Evolutionary conservation across 495 filamentous ascomycete genomes (phyloP), one percentile per base, ranked within the genome.

Genomic region (Neurospora sp.): DNA sequence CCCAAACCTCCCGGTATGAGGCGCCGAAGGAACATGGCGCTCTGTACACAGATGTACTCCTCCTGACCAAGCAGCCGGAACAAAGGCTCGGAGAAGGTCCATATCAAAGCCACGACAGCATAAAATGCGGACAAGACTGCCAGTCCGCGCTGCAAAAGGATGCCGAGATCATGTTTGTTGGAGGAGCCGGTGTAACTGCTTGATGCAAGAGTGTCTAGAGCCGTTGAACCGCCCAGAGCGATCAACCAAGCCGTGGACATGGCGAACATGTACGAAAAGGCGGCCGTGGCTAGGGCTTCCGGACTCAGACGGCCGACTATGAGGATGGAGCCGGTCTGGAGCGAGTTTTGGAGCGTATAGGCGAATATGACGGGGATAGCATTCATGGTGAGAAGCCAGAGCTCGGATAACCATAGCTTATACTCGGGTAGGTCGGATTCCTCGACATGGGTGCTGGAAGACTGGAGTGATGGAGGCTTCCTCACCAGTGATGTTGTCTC

Each of bases 231-330:
- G n/a, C 94, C 94, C 4, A 98, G 85, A 0, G 90, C 94, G 76
- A 98, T 92, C 70, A 98, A 85, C 94, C 94, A 97, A 1, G 87
- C 94, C 1, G 93, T 95, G 12, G 92, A 89, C 91, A 94, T 92
- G 48, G 94, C 94, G 74, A 97, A 98, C 94, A 97, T 85, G 82
- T 95, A 93, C 0, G 91, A 91, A 81, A 97, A 97, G 9, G 94
- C 94, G 7, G 92, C 91, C 0, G 92, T 92, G 2, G 94, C 91
- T 9, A 98, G 84, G 22, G 93, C 89, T 79, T 95, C 89, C 1
- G 94, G 92, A 2, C 91, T 93, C 9, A 93, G 84, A 10, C 93
- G 89, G 27, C 94, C 94, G 31, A 79, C 93, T 18, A 97, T 90
- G 40, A 97, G 81, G 6, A 97, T 92, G 0, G 94, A 96, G 22